Percentiles rank a stretch among this genome's conserved stretches.
phyloP scores from a whole-genome alignment of 345 rosid genomes.

The Brassica napus region Da-Ae NC_063449.1:48013501-48014000 shows the following conservation, averaged over 20 bases:
- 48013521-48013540: slow-evolving; percentile 79
- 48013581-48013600: slow-evolving; percentile 92
- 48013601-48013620: slow-evolving; percentile 98
- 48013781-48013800: slow-evolving; percentile 90
- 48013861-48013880: slow-evolving; percentile 93
- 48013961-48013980: slow-evolving; percentile 91
- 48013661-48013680: slow-evolving; percentile 76
- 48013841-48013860: slow-evolving; percentile 91
- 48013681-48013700: slow-evolving; percentile 64
- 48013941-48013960: slow-evolving; percentile 91
- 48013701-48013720: slow-evolving; percentile 90
- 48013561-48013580: slow-evolving; percentile 71
- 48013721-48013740: slow-evolving; percentile 95
- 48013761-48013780: slow-evolving; percentile 89
- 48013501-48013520: slow-evolving; percentile 66
- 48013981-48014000: not conserved
- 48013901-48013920: slow-evolving; percentile 55
- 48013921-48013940: slow-evolving; percentile 93
- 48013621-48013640: slow-evolving; percentile 94
- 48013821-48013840: slow-evolving; percentile 97
- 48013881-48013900: slow-evolving; percentile 51
- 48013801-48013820: slow-evolving; percentile 89
- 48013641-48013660: slow-evolving; percentile 64
- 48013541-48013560: slow-evolving; percentile 88
- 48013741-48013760: slow-evolving; percentile 99